Percentiles rank a stretch among this genome's conserved stretches.
phyloP scores from a whole-genome alignment of 2,329 filamentous ascomycete genomes.

The Diaporthe vexans region DNA sequence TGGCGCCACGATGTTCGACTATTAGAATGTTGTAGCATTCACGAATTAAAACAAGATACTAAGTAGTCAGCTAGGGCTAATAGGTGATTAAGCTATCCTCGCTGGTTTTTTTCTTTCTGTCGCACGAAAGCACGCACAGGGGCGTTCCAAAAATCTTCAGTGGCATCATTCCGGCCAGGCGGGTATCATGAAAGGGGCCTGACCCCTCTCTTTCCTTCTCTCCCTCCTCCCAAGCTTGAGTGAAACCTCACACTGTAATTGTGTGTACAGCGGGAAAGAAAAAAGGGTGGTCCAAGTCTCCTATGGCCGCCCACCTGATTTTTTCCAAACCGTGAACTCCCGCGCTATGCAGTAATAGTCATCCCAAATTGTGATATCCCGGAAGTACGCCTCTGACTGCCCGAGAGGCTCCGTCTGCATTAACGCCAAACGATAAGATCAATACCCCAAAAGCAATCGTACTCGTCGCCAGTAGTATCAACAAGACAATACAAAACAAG shows the following conservation, averaged over 20 bases:
- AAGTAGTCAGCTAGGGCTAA: too few relatives aligned
- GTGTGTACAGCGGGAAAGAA: slow-evolving; percentile 20
- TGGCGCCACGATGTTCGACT: not conserved
- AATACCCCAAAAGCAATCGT: not conserved
- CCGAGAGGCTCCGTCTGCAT: not conserved
- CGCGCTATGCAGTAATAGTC: slow-evolving; percentile 32
- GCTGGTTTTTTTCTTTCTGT: not conserved
- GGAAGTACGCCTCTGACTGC: not conserved
- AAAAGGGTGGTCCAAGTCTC: not conserved
- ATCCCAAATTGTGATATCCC: not conserved
- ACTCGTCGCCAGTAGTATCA: not conserved
- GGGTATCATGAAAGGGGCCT: slow-evolving; percentile 26
- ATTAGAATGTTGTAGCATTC: slow-evolving; percentile 23
- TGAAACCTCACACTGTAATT: slow-evolving; percentile 7
- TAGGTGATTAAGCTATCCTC: not conserved
- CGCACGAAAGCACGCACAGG: not conserved
- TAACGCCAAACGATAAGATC: slow-evolving; percentile 11
- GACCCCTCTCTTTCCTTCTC: not conserved
- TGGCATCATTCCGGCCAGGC: slow-evolving; percentile 24
- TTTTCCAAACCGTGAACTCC: slow-evolving; percentile 32
- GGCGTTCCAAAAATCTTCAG: not conserved
- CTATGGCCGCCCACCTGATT: not conserved
- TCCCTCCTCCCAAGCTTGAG: not conserved
- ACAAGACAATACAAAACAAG: too few relatives aligned
- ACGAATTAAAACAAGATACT: not conserved